A percentile compares a stretch with the other conserved stretches of the same genome.
phyloP scores from a whole-genome alignment of 768 basidiomycete species.

The Kwoniella mangroviensis region DNA sequence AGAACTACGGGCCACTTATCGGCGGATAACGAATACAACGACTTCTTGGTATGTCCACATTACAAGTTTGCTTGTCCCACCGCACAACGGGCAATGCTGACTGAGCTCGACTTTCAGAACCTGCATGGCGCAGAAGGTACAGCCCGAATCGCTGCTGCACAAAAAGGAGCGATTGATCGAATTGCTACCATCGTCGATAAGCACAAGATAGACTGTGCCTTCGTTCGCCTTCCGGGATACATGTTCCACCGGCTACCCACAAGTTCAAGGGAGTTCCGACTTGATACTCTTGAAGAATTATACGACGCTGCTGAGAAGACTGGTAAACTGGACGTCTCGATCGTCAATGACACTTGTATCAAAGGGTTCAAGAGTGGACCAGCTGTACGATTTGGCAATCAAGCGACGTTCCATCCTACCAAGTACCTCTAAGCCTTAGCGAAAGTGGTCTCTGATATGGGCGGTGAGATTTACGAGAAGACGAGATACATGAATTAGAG shows the following conservation, averaged over 20 bases:
- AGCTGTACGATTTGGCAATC: slow-evolving; percentile 33
- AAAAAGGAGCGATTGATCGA: slow-evolving; percentile 35
- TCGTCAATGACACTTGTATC: slow-evolving; percentile 72
- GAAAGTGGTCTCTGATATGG: slow-evolving; percentile 24
- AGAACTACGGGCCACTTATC: slow-evolving; percentile 36
- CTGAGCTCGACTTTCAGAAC: too few species aligned
- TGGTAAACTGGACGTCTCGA: slow-evolving; percentile 59
- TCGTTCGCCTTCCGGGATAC: slow-evolving; percentile 31
- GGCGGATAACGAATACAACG: slow-evolving; percentile 35
- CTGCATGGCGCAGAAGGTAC: slow-evolving; percentile 32
- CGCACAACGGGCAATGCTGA: too few species aligned
- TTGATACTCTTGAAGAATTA: slow-evolving; percentile 23
- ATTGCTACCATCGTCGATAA: slow-evolving; percentile 33
- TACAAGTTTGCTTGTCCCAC: too few species aligned
- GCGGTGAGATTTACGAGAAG: slow-evolving; percentile 33
- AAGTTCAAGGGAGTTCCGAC: slow-evolving; percentile 14
- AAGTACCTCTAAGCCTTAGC: slow-evolving; percentile 35
- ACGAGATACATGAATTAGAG: slow-evolving; percentile 25
- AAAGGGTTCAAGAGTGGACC: slow-evolving; percentile 66
- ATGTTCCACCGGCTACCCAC: slow-evolving; percentile 35
- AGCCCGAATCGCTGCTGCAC: slow-evolving; percentile 33
- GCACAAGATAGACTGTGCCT: slow-evolving; percentile 37
- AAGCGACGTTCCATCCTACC: slow-evolving; percentile 38
- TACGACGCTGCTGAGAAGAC: slow-evolving; percentile 62
- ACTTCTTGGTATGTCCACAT: slow-evolving; percentile 26